Conservation (phyloP, 2,329 filamentous ascomycete species). For the Colletotrichum scovillei region DNA sequence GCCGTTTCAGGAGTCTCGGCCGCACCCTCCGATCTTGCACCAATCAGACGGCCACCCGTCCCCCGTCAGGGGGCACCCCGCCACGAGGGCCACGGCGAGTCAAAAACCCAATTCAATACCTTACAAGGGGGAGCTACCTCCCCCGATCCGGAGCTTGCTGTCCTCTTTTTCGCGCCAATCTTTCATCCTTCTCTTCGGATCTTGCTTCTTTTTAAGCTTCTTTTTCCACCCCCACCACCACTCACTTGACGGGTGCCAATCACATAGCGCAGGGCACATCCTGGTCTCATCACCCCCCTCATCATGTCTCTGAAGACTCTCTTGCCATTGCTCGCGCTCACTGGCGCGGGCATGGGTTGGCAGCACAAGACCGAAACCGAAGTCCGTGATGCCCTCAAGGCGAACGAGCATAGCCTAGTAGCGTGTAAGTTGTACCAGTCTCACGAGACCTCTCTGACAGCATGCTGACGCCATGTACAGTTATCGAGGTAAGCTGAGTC, state of each 20-base stretch:
- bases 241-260: neutral
- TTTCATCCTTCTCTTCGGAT: neutral
- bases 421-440: conserved; percentile 44
- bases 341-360: conserved; percentile 12
- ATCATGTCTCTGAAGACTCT: conserved; percentile 24
- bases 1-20: conserved; percentile 17
- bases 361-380: conserved; percentile 24
- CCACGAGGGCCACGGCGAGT: conserved; percentile 3
- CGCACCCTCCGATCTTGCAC: neutral
- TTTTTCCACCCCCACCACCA: neutral
- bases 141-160: neutral
- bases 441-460: neutral
- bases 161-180: neutral
- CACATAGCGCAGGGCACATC: neutral
- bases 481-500: conserved; percentile 21
- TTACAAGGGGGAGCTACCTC: neutral
- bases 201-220: neutral
- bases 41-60: neutral
- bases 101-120: conserved; percentile 8
- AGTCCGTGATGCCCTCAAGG: conserved; percentile 21
- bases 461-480: conserved; percentile 2
- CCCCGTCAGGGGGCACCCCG: conserved; percentile 16
- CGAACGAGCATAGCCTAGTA: conserved; percentile 42
- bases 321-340: conserved; percentile 24
- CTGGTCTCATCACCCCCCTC: neutral